These are phyloP conservation scores for Handroanthus guayacan DNA, from an alignment of 257 asterid species.

Conservation along the genomic window DNA sequence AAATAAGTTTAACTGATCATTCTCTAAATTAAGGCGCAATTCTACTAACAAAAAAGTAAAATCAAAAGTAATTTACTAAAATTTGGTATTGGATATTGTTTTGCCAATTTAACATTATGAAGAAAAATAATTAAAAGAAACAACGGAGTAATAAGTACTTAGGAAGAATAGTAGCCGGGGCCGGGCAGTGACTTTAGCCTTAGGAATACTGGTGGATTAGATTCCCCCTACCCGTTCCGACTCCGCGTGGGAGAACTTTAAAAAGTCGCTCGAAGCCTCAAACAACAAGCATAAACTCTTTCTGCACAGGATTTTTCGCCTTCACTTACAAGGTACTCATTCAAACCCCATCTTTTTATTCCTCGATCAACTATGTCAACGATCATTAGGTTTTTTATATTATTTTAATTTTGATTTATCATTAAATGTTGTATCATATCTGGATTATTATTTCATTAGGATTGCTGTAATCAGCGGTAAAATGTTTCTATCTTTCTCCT, in stretches of 20 bases:
- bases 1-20: too few relatives aligned
- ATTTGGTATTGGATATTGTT: too few relatives aligned
- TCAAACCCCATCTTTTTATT: neutral
- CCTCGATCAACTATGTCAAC: neutral
- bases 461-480: neutral
- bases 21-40: too few relatives aligned
- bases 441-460: neutral
- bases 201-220: neutral
- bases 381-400: too few relatives aligned
- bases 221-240: too few relatives aligned
- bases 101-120: too few relatives aligned
- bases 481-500: neutral
- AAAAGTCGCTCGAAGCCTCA: conserved; percentile 6
- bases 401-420: neutral
- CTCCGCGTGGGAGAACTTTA: neutral
- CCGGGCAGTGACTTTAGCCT: neutral
- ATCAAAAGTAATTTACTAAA: too few relatives aligned
- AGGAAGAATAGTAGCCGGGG: neutral
- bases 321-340: conserved; percentile 30
- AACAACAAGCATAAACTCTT: neutral
- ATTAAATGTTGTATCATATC: neutral
- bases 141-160: too few relatives aligned
- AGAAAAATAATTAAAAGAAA: too few relatives aligned
- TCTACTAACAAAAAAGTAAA: too few relatives aligned
- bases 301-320: neutral